A percentile compares a stretch with the other conserved stretches of the same genome.
Evolutionary conservation across 441 rosid species (phyloP).

Genomic region (Erodium moschatum): DNA sequence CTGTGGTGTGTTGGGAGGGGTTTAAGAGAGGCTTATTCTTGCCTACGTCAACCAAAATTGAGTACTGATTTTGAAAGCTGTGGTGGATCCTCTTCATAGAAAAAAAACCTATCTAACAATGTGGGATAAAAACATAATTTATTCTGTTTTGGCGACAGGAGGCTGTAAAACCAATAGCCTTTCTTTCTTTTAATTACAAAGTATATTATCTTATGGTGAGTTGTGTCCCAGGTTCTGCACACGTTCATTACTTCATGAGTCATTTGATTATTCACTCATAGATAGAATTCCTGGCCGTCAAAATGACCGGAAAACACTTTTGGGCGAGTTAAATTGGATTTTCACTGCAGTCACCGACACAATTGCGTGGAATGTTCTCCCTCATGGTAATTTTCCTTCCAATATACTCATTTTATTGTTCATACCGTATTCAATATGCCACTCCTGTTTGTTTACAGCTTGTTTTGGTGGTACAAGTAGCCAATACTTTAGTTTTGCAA

Average conservation of each 20-base stretch:
- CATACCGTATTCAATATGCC: constrained; percentile 12
- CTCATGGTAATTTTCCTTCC: constrained; percentile 60
- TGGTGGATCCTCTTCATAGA: background rate
- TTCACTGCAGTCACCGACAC: constrained; percentile 98
- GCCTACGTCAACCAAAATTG: background rate
- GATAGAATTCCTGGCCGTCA: constrained; percentile 99
- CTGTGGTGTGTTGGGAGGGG: background rate
- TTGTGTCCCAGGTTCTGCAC: constrained; percentile 69
- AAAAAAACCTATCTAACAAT: background rate
- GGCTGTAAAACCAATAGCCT: background rate
- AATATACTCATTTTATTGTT: background rate
- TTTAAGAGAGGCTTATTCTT: background rate
- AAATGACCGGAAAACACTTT: constrained; percentile 89
- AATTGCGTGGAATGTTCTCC: constrained; percentile 99
- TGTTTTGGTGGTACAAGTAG: constrained; percentile 21
- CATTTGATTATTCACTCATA: constrained; percentile 71
- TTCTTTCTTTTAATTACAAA: background rate
- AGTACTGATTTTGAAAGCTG: background rate
- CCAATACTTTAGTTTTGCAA: constrained; percentile 24
- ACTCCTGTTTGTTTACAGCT: constrained; percentile 14
- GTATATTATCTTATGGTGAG: constrained; percentile 7
- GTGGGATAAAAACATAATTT: background rate
- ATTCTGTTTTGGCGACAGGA: background rate
- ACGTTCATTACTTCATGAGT: constrained; percentile 79
- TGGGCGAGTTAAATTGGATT: constrained; percentile 99